Evolutionary conservation across 176 grass and related monocot genomes (phyloP).

Genomic region (Carex myosuroides): DNA sequence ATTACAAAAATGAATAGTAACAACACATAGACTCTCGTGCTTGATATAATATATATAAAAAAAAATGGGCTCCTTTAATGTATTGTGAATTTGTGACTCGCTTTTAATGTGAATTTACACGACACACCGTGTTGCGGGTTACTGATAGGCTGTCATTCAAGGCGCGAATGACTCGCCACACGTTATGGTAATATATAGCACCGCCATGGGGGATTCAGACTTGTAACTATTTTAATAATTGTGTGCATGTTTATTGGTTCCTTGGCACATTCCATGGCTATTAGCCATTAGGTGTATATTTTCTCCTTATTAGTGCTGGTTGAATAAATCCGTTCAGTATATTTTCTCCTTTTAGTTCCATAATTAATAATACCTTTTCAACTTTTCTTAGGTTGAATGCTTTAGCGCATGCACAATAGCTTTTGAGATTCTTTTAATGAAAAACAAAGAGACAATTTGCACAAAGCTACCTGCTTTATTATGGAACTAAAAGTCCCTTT

Average conservation of each 20-base stretch:
- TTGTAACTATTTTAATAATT: neutral
- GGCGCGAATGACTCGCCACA: neutral
- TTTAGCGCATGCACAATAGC: neutral
- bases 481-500: neutral
- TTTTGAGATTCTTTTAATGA: constrained; percentile 21
- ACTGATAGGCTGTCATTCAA: neutral
- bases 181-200: neutral
- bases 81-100: neutral
- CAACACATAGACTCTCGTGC: neutral
- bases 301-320: neutral
- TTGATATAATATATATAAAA: neutral
- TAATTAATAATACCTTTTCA: neutral
- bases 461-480: constrained; percentile 2
- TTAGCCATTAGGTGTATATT: neutral
- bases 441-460: constrained; percentile 19
- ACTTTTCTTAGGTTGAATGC: constrained; percentile 6
- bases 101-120: neutral
- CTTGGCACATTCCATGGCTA: neutral
- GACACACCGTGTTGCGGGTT: neutral
- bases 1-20: neutral
- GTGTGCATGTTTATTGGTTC: neutral
- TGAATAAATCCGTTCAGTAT: neutral
- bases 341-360: too few relatives aligned
- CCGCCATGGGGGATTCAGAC: neutral
- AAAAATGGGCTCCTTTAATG: neutral